Percentiles rank a stretch among this genome's conserved stretches.
These are phyloP conservation scores for Trametes hirsuta DNA, from an alignment of 1,284 basidiomycete genomes.

Conservation along the genomic window DNA sequence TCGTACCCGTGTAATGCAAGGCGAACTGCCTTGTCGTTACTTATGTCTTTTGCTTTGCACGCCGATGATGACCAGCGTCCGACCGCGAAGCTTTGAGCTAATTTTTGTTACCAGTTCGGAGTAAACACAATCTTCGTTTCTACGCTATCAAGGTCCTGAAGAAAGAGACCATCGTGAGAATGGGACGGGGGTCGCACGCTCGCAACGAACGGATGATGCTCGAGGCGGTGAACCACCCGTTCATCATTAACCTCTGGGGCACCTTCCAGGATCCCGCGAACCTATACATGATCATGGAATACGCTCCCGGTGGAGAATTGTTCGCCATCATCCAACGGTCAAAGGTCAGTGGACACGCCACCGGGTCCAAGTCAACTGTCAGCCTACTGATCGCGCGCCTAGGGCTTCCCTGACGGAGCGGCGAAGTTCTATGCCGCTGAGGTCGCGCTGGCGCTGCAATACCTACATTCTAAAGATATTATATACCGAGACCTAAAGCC, in stretches of 20 bases:
- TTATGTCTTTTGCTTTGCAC: too few species aligned
- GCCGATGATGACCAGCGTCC: too few species aligned
- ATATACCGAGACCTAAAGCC: slow-evolving; percentile 99
- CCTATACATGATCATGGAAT: slow-evolving; percentile 99
- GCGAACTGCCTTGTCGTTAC: too few species aligned
- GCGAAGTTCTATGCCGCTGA: slow-evolving; percentile 99
- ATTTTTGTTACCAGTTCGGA: slow-evolving; percentile 61
- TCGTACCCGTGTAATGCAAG: too few species aligned
- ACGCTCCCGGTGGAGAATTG: slow-evolving; percentile 97
- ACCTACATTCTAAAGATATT: slow-evolving; percentile 89
- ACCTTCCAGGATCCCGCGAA: slow-evolving; percentile 94
- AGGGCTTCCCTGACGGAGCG: slow-evolving; percentile 98
- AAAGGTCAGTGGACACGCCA: slow-evolving; percentile 57
- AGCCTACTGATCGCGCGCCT: neutral
- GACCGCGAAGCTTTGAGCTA: neutral
- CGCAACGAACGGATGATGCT: slow-evolving; percentile 95
- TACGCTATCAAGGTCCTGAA: slow-evolving; percentile 95
- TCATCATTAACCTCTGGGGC: slow-evolving; percentile 98
- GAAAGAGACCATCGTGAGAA: slow-evolving; percentile 93
- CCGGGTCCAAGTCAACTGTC: neutral
- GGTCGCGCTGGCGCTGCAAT: slow-evolving; percentile 93
- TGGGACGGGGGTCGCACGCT: slow-evolving; percentile 98
- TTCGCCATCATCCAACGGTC: slow-evolving; percentile 91
- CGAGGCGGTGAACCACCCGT: slow-evolving; percentile 89
- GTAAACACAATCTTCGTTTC: slow-evolving; percentile 90